Base-by-base conservation (phyloP, 257 asterid species). In the Thymus mandschuricus region DNA sequence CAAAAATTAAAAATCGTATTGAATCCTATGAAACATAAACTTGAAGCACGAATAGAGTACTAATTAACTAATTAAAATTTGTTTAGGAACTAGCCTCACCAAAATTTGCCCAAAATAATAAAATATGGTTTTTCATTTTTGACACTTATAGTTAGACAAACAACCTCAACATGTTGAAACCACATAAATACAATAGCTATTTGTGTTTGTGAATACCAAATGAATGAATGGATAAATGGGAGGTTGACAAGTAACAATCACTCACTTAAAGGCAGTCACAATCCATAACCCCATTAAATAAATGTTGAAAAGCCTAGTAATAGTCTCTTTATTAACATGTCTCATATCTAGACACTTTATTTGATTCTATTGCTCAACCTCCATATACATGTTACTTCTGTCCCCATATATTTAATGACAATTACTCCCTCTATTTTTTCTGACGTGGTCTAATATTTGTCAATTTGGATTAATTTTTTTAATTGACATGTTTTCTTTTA, bases 291-390 rank as follows among this genome's bases (percentile, higher is more conserved):
- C 58, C 67, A 46, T 60, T 31, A 7, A 44, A 69, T 55, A 30
- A 60, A 68, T 58, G 46, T n/a, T 21, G 54, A 75, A 41, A 75
- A 51, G 66, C 46, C 51, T 44, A 52, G 13, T 43, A 64, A n/a
- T 48, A 29, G 12, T 13, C 21, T 6, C 2, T 5, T 21, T n/a
- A 55, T 5, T 43, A 64, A 41, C 64, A 56, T 46, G 72, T 61
- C 72, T 66, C 50, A 10, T 66, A 63, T 48, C 55, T 59, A 48
- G 5, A 44, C 61, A 54, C 60, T 76, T 66, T 72, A 73, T 56
- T 62, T 69, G 70, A 78, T 64, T 45, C 66, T n/a, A 70, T 69
- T 50, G 40, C 70, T 65, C 76, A 78, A 78, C 82, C 67, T 73
- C 82, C 76, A 35, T 78, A 60, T 54, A 7, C 49, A 69, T 56